These are phyloP conservation scores for Microsporum audouinii DNA, from an alignment of 2,329 filamentous ascomycete genomes.

Conservation along the genomic window DNA sequence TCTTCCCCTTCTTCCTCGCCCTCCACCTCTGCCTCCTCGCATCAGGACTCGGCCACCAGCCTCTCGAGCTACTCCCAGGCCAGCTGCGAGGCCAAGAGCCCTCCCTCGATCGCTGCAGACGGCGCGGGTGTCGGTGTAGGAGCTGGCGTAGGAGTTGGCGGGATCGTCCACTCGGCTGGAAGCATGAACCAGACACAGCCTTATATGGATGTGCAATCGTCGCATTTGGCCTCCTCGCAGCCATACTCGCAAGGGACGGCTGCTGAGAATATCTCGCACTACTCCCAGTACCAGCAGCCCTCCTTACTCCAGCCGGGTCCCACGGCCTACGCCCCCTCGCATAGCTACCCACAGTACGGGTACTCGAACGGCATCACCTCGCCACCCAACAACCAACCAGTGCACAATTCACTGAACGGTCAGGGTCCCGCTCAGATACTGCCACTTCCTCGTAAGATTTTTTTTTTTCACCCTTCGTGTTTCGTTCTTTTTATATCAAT, in stretches of 20 bases:
- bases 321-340: constrained; percentile 52
- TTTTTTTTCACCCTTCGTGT: neutral
- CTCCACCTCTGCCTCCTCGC: constrained; percentile 35
- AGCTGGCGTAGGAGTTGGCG: neutral
- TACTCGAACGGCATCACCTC: constrained; percentile 70
- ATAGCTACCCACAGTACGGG: constrained; percentile 56
- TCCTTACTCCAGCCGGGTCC: constrained; percentile 62
- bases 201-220: constrained; percentile 73
- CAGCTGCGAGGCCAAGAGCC: constrained; percentile 50
- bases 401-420: constrained; percentile 57
- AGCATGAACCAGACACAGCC: constrained; percentile 71
- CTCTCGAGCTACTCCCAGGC: constrained; percentile 45
- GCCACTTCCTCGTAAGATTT: constrained; percentile 45
- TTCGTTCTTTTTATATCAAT: neutral
- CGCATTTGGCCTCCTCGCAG: constrained; percentile 68
- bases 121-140: constrained; percentile 35
- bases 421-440: constrained; percentile 59
- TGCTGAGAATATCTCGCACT: constrained; percentile 61
- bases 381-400: constrained; percentile 57
- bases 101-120: constrained; percentile 49
- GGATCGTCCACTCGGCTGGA: constrained; percentile 19
- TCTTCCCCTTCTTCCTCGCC: constrained; percentile 27
- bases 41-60: constrained; percentile 51
- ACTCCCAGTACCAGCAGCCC: constrained; percentile 64
- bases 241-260: constrained; percentile 66